Conservation (phyloP, 2,329 filamentous ascomycete species). For the Aspergillus thermomutatus region DNA sequence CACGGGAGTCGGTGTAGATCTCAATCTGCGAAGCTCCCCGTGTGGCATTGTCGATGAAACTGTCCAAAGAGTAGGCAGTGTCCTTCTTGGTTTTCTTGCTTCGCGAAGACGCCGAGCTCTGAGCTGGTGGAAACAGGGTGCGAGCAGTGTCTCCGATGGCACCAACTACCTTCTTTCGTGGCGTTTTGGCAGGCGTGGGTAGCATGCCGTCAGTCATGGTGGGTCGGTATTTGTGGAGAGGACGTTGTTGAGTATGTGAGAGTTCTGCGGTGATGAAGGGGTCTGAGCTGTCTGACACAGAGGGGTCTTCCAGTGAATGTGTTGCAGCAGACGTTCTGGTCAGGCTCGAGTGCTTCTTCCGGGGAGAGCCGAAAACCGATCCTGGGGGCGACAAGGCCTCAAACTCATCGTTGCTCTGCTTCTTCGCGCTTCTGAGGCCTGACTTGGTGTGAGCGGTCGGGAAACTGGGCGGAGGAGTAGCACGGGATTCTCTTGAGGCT, state of each 20-base stretch:
- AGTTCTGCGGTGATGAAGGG: constrained; percentile 22
- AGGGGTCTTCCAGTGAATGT: constrained; percentile 18
- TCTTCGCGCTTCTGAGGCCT: constrained; percentile 18
- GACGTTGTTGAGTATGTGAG: constrained; percentile 18
- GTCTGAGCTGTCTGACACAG: constrained; percentile 17
- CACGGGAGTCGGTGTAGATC: constrained; percentile 63
- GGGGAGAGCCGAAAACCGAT: constrained; percentile 25
- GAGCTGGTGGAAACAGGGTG: constrained; percentile 51
- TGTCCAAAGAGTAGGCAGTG: constrained; percentile 44
- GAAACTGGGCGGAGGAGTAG: constrained; percentile 31
- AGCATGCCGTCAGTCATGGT: constrained; percentile 47
- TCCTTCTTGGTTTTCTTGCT: constrained; percentile 45
- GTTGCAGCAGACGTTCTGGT: constrained; percentile 7
- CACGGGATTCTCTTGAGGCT: constrained; percentile 22
- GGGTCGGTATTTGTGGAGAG: constrained; percentile 21
- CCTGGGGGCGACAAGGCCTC: constrained; percentile 28
- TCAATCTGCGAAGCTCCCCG: constrained; percentile 44
- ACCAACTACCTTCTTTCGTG: constrained; percentile 51
- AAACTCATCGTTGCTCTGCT: constrained; percentile 19
- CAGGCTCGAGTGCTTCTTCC: constrained; percentile 22
- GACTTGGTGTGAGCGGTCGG: constrained; percentile 16
- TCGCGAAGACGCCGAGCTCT: constrained; percentile 45
- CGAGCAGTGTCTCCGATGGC: constrained; percentile 50
- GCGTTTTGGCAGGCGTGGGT: constrained; percentile 61
- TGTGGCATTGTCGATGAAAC: constrained; percentile 34